Conservation (phyloP, 352 stramenopile species). For the Globisporangium paroecandrum region DNA sequence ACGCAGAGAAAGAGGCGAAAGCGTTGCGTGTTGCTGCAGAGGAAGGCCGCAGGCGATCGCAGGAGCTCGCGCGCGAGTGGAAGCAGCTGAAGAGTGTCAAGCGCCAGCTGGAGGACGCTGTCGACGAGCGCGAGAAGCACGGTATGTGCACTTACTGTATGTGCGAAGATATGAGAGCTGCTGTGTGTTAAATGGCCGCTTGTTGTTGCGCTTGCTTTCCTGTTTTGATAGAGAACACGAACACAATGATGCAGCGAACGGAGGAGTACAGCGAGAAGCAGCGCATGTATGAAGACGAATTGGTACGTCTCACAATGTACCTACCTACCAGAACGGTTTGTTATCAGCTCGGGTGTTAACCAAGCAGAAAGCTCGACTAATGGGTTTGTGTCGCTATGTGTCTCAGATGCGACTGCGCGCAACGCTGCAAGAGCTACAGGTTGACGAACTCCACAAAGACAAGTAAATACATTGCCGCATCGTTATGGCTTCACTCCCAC, state of each 20-base stretch:
- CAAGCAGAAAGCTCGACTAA: not conserved
- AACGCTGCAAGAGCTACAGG: conserved; percentile 22
- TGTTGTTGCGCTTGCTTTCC: not conserved
- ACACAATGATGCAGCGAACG: conserved; percentile 39
- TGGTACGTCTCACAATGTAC: conserved; percentile 21
- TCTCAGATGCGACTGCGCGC: conserved; percentile 20
- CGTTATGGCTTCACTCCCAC: too few relatives aligned
- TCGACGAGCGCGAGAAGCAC: conserved; percentile 33
- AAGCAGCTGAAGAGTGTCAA: conserved; percentile 27
- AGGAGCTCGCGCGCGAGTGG: conserved; percentile 28
- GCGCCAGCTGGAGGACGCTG: conserved; percentile 26
- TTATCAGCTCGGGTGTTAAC: not conserved
- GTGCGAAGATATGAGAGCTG: too few relatives aligned
- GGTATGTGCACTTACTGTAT: conserved; percentile 13
- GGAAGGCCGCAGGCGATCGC: conserved; percentile 15
- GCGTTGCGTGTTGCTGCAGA: conserved; percentile 12
- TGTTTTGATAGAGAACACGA: conserved; percentile 34
- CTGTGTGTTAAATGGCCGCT: not conserved
- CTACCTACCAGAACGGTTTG: not conserved
- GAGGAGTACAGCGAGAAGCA: conserved; percentile 31
- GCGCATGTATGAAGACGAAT: conserved; percentile 26
- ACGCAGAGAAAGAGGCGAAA: conserved; percentile 5
- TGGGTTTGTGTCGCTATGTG: not conserved
- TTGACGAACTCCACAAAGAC: conserved; percentile 18
- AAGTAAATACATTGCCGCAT: conserved; percentile 14